These are phyloP conservation scores for Paraurostyla sp. DNA, from an alignment of 73 alveolate species.

Conservation along the genomic window DNA sequence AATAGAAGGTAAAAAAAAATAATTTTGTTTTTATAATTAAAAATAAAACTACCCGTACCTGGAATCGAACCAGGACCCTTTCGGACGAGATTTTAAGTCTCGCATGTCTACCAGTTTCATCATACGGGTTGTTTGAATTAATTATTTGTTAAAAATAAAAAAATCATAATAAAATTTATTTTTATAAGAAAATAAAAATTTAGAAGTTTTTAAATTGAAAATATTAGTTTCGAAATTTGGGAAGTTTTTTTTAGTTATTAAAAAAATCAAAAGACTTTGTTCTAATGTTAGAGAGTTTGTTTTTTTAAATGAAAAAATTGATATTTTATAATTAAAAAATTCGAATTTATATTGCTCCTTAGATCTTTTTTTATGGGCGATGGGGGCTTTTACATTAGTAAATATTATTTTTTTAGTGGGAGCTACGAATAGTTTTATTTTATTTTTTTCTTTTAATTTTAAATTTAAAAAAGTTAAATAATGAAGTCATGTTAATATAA, in stretches of 20 bases:
- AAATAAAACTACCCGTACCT: slow-evolving; percentile 10
- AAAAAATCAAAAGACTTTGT: background rate
- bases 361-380: slow-evolving; percentile 3
- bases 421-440: background rate
- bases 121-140: background rate
- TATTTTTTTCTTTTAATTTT: too few species aligned
- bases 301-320: too few species aligned
- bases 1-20: background rate
- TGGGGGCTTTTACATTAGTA: slow-evolving; percentile 20
- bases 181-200: background rate
- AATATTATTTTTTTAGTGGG: background rate
- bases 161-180: too few species aligned
- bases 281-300: too few species aligned
- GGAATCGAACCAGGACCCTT: slow-evolving; percentile 41
- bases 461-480: background rate
- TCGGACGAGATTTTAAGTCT: slow-evolving; percentile 36
- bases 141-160: too few species aligned
- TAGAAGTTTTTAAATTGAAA: background rate
- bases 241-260: background rate
- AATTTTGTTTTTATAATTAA: too few species aligned
- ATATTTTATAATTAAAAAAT: background rate
- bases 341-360: background rate
- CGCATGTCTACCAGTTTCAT: slow-evolving; percentile 34
- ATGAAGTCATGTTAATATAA: background rate
- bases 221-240: background rate